phyloP scores from a whole-genome alignment of 129 eudicot species.

The Oenanthe sinensis region DNA sequence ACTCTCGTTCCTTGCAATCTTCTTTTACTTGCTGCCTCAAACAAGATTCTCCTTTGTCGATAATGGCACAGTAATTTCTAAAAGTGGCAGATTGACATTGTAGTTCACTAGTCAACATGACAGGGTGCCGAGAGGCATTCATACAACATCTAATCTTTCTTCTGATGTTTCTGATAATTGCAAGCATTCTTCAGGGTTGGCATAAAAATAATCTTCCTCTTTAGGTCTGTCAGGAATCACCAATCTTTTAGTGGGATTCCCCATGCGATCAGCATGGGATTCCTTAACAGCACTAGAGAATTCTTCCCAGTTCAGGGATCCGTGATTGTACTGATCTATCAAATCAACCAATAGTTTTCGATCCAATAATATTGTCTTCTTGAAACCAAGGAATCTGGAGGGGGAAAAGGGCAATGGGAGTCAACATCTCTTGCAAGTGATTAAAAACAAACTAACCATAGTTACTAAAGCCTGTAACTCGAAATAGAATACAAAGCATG shows the following conservation, averaged over 20 bases:
- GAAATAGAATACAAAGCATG: background rate
- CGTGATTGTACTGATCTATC: constrained; percentile 64
- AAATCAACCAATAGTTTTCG: constrained; percentile 66
- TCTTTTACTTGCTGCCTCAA: background rate
- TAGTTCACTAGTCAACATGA: background rate
- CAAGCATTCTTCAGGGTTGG: constrained; percentile 92
- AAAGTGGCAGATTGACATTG: constrained; percentile 14
- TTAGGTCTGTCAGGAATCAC: constrained; percentile 82
- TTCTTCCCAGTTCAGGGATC: constrained; percentile 72
- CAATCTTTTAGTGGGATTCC: constrained; percentile 66
- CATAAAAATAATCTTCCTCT: constrained; percentile 91
- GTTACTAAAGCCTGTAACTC: background rate
- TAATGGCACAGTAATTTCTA: constrained; percentile 4
- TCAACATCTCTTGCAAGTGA: background rate
- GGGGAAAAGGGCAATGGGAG: background rate
- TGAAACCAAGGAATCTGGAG: constrained; percentile 73
- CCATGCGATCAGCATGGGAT: constrained; percentile 68
- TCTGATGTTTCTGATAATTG: constrained; percentile 34
- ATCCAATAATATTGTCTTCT: constrained; percentile 76
- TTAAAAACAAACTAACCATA: background rate
- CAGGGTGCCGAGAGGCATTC: constrained; percentile 2
- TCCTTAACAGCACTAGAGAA: constrained; percentile 75
- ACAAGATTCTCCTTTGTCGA: constrained; percentile 14
- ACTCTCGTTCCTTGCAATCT: background rate
- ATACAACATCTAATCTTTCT: constrained; percentile 32